Evolutionary conservation across 441 rosid species (phyloP), one percentile per base, ranked within the genome.

Genomic region (Adansonia rubrostipa): DNA sequence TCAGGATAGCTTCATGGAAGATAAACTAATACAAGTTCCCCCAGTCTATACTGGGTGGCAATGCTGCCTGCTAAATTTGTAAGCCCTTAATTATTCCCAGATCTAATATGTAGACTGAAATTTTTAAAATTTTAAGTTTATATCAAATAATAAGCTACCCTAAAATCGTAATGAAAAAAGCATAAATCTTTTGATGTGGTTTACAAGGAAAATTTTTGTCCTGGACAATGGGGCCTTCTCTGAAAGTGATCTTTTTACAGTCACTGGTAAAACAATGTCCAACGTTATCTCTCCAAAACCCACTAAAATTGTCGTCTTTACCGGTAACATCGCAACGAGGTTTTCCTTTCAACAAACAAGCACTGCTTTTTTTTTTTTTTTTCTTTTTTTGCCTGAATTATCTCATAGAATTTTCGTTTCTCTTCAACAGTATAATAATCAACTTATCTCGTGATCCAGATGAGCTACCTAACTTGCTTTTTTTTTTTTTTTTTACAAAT

Each of bases 401-500:
- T 20, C 9, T 28, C 62, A 33, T 28, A 36, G n/a, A 54, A 54
- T 72, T 17, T 33, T 1, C 60, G 2, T 72, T 71, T 50, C 42
- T 44, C 10, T 58, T 58, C 33, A 58, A 20, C 9, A 20, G 15
- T n/a, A 66, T 14, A 9, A 48, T 66, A 42, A 17, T 66, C 51
- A 45, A 42, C 22, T 56, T 24, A 51, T 51, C 73, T 69, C 10
- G 4, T 56, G 74, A 75, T 68, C n/a, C 17, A 48, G 58, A 76
- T 47, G 19, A 70, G 64, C 74, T 44, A 78, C 78, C 81, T 62
- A 78, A 78, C 71, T 74, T 67, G 11, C 1, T 10, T 73, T 77
- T 22, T 28, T 19, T n/a, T 8, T n/a, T n/a, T n/a, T 57, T 57
- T 5, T 57, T 71, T 47, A 53, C 11, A 68, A 57, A 40, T 22